These are phyloP conservation scores for Saccharomycopsis fibuligera DNA, from an alignment of 805 yeast genomes.

Conservation along the genomic window DNA sequence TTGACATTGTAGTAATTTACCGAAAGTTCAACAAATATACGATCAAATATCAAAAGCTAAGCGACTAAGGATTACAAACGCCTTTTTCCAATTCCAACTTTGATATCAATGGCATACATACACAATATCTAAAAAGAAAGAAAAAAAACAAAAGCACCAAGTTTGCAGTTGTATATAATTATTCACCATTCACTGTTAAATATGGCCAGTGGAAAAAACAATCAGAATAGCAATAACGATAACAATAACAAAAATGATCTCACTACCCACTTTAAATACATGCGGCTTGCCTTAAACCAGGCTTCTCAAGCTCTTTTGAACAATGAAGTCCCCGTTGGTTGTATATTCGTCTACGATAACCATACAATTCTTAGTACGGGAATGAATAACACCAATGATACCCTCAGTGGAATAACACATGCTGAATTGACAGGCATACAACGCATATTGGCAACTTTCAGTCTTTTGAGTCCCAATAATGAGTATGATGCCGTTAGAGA, in stretches of 20 bases:
- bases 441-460: slow-evolving; percentile 35
- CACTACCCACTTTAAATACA: slow-evolving; percentile 31
- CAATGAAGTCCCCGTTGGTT: slow-evolving; percentile 84
- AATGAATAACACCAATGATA: slow-evolving; percentile 78
- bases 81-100: too few species aligned
- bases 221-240: too few species aligned
- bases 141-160: too few species aligned
- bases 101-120: too few species aligned
- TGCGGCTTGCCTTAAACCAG: slow-evolving; percentile 46
- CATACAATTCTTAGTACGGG: slow-evolving; percentile 62
- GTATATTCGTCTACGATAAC: slow-evolving; percentile 52
- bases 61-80: too few species aligned
- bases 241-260: background rate
- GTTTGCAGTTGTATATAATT: too few species aligned
- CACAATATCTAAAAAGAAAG: too few species aligned
- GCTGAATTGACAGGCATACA: slow-evolving; percentile 87
- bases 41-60: too few species aligned
- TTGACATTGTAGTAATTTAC: too few species aligned
- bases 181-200: too few species aligned
- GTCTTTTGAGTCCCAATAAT: slow-evolving; percentile 16
- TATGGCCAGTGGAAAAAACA: too few species aligned
- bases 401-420: slow-evolving; percentile 82
- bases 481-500: slow-evolving; percentile 19
- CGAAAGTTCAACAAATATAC: too few species aligned
- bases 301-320: slow-evolving; percentile 58